Conservation (phyloP, 257 asterid genomes). For the Salvia splendens region DNA sequence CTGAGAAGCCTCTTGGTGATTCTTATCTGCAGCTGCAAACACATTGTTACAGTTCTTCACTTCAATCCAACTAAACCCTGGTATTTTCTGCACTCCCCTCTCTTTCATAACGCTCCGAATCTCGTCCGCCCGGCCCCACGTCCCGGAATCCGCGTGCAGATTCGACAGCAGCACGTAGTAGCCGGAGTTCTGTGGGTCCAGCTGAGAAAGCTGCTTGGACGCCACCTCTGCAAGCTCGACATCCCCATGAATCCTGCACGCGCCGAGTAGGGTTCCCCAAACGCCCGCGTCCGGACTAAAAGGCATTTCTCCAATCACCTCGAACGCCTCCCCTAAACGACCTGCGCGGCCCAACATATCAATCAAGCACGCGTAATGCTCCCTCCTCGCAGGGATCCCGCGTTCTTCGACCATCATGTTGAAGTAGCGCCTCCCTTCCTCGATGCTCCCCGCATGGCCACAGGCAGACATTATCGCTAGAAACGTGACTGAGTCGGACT, state of each 20-base stretch:
- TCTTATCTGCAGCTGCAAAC: conserved; percentile 74
- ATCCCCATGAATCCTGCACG: conserved; percentile 73
- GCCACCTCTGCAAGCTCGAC: conserved; percentile 81
- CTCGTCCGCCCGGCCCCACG: conserved; percentile 63
- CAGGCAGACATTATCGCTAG: conserved; percentile 80
- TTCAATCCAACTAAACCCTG: conserved; percentile 89
- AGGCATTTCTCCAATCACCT: conserved; percentile 60
- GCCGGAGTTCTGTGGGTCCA: conserved; percentile 91
- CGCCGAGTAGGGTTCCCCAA: conserved; percentile 91
- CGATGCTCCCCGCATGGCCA: conserved; percentile 75
- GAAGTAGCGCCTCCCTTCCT: conserved; percentile 62
- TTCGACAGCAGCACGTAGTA: conserved; percentile 77
- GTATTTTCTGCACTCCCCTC: conserved; percentile 71
- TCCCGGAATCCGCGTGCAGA: conserved; percentile 69
- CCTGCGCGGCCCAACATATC: conserved; percentile 83
- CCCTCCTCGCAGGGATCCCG: conserved; percentile 56
- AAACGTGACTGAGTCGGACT: conserved; percentile 76
- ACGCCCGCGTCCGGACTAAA: conserved; percentile 79
- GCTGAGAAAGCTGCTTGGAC: conserved; percentile 50
- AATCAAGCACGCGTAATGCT: conserved; percentile 84
- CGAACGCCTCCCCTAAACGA: conserved; percentile 54
- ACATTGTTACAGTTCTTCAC: conserved; percentile 58
- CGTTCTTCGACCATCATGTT: conserved; percentile 55
- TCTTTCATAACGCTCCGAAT: conserved; percentile 69
- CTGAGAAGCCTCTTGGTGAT: conserved; percentile 60